Base-by-base conservation (phyloP, 163 green algal genomes). In the Picocystis sp. region DNA sequence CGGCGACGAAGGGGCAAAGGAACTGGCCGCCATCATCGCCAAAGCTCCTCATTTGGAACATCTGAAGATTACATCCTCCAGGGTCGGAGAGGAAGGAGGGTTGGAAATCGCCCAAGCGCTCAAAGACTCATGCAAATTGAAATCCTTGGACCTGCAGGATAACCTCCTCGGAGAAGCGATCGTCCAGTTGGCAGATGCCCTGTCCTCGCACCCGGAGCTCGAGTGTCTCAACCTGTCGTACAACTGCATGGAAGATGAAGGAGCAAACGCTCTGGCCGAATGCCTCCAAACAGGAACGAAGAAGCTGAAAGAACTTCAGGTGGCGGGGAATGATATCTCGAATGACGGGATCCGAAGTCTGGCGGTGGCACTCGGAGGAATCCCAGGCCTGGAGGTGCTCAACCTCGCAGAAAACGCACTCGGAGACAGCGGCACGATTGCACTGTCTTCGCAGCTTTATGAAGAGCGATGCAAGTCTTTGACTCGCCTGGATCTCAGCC, bases 111-210 rank as follows among this genome's bases (percentile, higher is more conserved):
- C 64, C 12, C 56, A 79, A 23, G 72, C 71, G 2, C 71, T 96
- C 2, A 10, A 24, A 50, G 19, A n/a, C n/a, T 22, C 21, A 29
- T 53, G 19, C 9, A 56, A n/a, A 45, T 33, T 54, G 5, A 14
- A 44, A 14, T 25, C 53, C 15, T 66, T 97, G 35, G 84, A 96
- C 71, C 45, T 97, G n/a, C 80, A 72, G 9, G 88, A 96, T 74
- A 97, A 97, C 70, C 82, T 87, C 19, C 78, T 95, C 49, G 86
- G 80, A 1, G 51, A 57, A 25, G 45, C 45, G 8, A 50, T 24
- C 45, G 22, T 9, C 45, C 22, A 25, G 8, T 34, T 25, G 22
- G 45, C 45, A 25, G 10, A 10, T 10, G 22, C 45, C 52, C 3
- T 22, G 41, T 25, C n/a, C 5, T 34, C 23, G 3, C 64, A 81